Evolutionary conservation across 805 yeast species (phyloP), one percentile per base, ranked within the genome.

Genomic region (Kodamaea laetipori): DNA sequence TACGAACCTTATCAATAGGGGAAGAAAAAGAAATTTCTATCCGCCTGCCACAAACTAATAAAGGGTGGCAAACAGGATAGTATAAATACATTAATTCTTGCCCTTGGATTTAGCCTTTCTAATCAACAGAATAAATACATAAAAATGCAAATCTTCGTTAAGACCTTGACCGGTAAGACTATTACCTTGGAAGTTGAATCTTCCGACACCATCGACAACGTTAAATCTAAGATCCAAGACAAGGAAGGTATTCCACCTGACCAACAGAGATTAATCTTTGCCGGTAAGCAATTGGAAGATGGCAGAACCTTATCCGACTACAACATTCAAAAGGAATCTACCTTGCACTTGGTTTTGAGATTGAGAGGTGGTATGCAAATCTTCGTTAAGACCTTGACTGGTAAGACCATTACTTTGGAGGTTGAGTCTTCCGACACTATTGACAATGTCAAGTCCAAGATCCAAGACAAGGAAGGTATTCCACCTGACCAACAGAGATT

Each of bases 401-500:
- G 98, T 80, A 92, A 92, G 89, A 85, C 98, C 70, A 92, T 94
- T 79, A 86, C 97, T 83, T 86, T 90, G 68, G 97, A 90, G 82
- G 97, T 90, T 71, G 97, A 90, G 82, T 89, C 97, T 63, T 87
- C 96, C 66, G 97, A 90, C 85, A 89, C 97, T 71, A 90, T 90
- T 77, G 97, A 90, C 86, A 90, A 90, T 69, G 97, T 90, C 83
- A 90, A 90, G 82, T 82, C 96, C 71, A 90, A 90, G 85, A 90
- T 90, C 76, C 96, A 89, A 79, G 96, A 92, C 84, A 90, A 90
- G 84, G 98, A 92, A 77, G 97, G 97, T 72, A 92, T 92, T 62
- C 98, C 98, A 74, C 97, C 98, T 67, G 97, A 92, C 77, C 98
- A 92, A 77, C 98, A 92, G 81, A 89, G 99, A 81, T 86, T 92